Percentiles rank a stretch among this genome's conserved stretches.
phyloP scores from a whole-genome alignment of 495 filamentous ascomycete species.

The Xylaria flabelliformis region DNA sequence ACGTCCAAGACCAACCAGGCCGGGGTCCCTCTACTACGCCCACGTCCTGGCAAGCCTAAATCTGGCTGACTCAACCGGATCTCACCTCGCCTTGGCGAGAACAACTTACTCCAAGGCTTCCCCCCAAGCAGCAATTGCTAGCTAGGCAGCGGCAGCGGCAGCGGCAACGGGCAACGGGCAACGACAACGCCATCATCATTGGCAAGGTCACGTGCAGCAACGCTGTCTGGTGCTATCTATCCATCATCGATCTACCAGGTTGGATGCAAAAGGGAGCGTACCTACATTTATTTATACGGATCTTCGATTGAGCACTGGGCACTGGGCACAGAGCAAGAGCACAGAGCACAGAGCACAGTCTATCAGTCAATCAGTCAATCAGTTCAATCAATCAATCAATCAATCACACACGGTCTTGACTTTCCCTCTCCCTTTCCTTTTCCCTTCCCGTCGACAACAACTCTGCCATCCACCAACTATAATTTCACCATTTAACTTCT shows the following conservation, averaged over 20 bases:
- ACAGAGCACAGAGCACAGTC: conserved; percentile 2
- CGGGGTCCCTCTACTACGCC: no score
- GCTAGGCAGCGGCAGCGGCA: conserved; percentile 7
- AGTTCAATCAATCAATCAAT: no score
- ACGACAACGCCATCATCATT: conserved; percentile 30
- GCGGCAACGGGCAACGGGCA: not conserved
- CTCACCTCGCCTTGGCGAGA: conserved; percentile 12
- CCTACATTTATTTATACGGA: not conserved
- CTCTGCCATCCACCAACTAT: not conserved
- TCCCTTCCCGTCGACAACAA: not conserved
- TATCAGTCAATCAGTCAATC: no score
- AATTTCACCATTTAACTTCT: conserved; percentile 7
- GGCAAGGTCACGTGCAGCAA: conserved; percentile 37
- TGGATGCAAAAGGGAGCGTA: not conserved
- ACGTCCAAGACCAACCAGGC: not conserved
- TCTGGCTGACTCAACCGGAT: conserved; percentile 8
- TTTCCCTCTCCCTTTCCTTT: not conserved
- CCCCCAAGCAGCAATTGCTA: conserved; percentile 6
- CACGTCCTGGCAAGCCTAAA: no score
- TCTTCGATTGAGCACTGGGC: conserved; percentile 10
- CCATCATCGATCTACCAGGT: not conserved
- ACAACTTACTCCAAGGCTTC: not conserved
- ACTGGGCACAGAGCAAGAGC: not conserved
- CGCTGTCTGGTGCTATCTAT: conserved; percentile 24
- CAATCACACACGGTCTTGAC: not conserved